Evolutionary conservation across 2,329 filamentous ascomycete species (phyloP).

Genomic region (Penicillium capsulatum): DNA sequence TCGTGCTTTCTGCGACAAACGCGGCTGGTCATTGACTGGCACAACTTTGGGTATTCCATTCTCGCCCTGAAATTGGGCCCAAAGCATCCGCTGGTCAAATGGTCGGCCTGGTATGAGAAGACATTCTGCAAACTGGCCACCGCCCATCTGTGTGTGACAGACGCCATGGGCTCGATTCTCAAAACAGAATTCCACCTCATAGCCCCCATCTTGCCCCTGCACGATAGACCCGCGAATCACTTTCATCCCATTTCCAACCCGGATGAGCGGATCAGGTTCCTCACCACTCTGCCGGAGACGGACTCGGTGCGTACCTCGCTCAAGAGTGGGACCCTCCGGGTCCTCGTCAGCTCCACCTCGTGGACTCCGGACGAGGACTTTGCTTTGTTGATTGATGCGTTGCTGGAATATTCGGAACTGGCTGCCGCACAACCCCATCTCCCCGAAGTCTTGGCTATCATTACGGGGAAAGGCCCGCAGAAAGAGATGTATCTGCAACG

Average conservation of each 20-base stretch:
- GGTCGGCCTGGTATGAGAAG: constrained; percentile 75
- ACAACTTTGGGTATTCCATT: constrained; percentile 97
- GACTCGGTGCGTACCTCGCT: constrained; percentile 57
- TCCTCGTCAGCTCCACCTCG: constrained; percentile 89
- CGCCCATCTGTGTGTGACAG: constrained; percentile 80
- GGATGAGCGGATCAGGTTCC: constrained; percentile 54
- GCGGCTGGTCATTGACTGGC: constrained; percentile 88
- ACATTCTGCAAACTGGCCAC: constrained; percentile 64
- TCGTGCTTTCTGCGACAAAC: constrained; percentile 74
- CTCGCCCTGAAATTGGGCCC: constrained; percentile 63
- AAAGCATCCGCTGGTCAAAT: constrained; percentile 67
- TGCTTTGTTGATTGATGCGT: constrained; percentile 74
- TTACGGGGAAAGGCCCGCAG: constrained; percentile 89
- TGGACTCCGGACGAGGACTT: constrained; percentile 99
- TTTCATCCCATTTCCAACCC: constrained; percentile 65
- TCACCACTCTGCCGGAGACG: constrained; percentile 63
- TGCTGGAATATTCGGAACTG: constrained; percentile 66
- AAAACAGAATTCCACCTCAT: constrained; percentile 61
- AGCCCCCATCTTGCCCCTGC: constrained; percentile 65
- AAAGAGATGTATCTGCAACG: constrained; percentile 67
- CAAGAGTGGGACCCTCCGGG: constrained; percentile 54
- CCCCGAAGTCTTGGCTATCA: constrained; percentile 75
- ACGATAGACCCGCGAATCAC: constrained; percentile 78
- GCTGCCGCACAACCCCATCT: constrained; percentile 46
- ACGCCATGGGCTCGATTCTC: constrained; percentile 78